Percentiles rank a stretch among this genome's conserved stretches.
Conservation (phyloP, 2,329 filamentous ascomycete species). For the Apiospora arundinis region DNA sequence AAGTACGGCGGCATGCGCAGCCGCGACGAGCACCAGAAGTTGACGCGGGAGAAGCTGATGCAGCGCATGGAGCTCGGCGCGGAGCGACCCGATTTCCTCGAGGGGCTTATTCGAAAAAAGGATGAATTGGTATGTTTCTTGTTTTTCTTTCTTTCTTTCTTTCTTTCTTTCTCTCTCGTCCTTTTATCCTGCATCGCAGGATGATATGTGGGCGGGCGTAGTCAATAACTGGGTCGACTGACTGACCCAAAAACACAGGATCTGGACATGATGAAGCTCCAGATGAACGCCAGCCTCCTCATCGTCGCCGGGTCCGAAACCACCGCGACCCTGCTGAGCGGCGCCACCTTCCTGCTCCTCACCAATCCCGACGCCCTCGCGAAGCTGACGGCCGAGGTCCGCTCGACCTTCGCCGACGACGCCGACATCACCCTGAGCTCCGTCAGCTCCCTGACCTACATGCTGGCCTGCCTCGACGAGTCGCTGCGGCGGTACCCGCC, state of each 20-base stretch:
- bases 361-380: conserved; percentile 41
- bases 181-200: not conserved
- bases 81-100: conserved; percentile 40
- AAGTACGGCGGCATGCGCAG: conserved; percentile 25
- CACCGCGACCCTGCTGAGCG: conserved; percentile 52
- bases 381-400: conserved; percentile 48
- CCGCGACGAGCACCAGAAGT: conserved; percentile 32
- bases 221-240: not conserved
- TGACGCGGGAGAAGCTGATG: conserved; percentile 34
- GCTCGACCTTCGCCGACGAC: conserved; percentile 43
- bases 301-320: conserved; percentile 58
- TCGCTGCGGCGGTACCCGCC: conserved; percentile 49
- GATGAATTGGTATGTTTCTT: conserved; percentile 25
- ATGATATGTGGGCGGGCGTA: not conserved
- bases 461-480: conserved; percentile 51
- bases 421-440: conserved; percentile 47
- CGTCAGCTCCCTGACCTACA: conserved; percentile 44
- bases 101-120: conserved; percentile 39
- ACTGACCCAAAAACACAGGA: conserved; percentile 8
- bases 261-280: conserved; percentile 32
- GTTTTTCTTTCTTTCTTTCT: too few relatives aligned
- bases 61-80: conserved; percentile 37
- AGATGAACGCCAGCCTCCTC: conserved; percentile 37
- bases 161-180: too few relatives aligned
- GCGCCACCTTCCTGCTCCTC: conserved; percentile 48